Evolutionary conservation across 495 filamentous ascomycete genomes (phyloP).

Genomic region (Neurospora discreta): DNA sequence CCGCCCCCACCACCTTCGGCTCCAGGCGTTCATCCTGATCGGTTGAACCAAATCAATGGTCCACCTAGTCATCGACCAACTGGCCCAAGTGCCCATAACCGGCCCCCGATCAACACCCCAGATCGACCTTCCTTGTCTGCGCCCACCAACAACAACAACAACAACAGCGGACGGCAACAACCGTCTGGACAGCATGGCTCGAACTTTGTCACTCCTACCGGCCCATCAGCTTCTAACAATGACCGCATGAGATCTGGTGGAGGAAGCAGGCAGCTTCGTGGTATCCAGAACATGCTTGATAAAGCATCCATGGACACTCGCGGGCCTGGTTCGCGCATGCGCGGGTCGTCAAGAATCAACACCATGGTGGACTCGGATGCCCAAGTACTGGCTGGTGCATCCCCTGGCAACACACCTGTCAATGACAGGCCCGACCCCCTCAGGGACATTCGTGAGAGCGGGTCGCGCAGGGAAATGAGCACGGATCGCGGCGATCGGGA

Average conservation of each 20-base stretch:
- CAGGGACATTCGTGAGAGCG: conserved; percentile 14
- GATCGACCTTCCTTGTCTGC: conserved; percentile 23
- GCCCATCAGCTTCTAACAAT: conserved; percentile 29
- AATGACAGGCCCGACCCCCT: conserved; percentile 30
- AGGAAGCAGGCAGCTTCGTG: conserved; percentile 32
- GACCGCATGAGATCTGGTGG: conserved; percentile 34
- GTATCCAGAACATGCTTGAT: conserved; percentile 42
- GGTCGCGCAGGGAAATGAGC: conserved; percentile 11
- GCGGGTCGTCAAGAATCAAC: conserved; percentile 19
- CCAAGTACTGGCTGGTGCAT: conserved; percentile 36
- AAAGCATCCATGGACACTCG: conserved; percentile 26
- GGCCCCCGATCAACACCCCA: conserved; percentile 22
- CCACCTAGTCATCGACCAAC: conserved; percentile 7
- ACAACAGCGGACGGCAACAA: conserved; percentile 11
- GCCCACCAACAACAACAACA: too few relatives aligned
- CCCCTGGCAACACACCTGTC: conserved; percentile 33
- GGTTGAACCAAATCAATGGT: conserved; percentile 27
- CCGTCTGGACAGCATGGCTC: conserved; percentile 16
- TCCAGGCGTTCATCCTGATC: conserved; percentile 25
- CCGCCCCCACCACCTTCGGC: conserved; percentile 14
- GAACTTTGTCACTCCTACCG: conserved; percentile 35
- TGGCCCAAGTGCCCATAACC: conserved; percentile 13
- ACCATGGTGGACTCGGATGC: conserved; percentile 36
- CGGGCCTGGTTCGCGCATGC: conserved; percentile 22
- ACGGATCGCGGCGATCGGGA: conserved; percentile 5